phyloP scores from a whole-genome alignment of 2,329 filamentous ascomycete genomes.

The Keithomyces neogunnii region DNA sequence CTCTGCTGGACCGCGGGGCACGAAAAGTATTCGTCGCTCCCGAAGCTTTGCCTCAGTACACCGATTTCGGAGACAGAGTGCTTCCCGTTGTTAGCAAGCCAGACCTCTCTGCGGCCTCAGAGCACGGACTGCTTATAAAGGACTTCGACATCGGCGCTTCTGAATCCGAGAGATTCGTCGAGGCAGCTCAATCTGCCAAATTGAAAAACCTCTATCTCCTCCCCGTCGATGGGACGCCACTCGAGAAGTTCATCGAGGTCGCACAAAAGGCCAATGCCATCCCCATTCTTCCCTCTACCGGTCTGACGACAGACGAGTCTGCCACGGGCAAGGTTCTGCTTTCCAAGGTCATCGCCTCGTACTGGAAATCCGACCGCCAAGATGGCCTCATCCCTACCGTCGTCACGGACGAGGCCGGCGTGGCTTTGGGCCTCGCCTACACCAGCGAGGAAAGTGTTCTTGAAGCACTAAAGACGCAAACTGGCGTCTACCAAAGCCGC shows the following conservation, averaged over 20 bases:
- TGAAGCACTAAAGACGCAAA: slow-evolving; percentile 70
- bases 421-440: slow-evolving; percentile 84
- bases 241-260: slow-evolving; percentile 38
- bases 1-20: slow-evolving; percentile 77
- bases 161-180: slow-evolving; percentile 34
- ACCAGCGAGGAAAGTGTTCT: slow-evolving; percentile 85
- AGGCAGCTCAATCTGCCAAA: slow-evolving; percentile 36
- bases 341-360: slow-evolving; percentile 62
- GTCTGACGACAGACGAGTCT: slow-evolving; percentile 59
- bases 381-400: slow-evolving; percentile 85
- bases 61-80: slow-evolving; percentile 48
- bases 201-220: slow-evolving; percentile 42
- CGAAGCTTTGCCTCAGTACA: slow-evolving; percentile 53
- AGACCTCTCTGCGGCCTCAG: slow-evolving; percentile 35
- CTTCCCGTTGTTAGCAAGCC: slow-evolving; percentile 41
- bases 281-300: slow-evolving; percentile 64
- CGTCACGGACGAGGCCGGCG: slow-evolving; percentile 79
- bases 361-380: slow-evolving; percentile 70
- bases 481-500: slow-evolving; percentile 89
- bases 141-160: slow-evolving; percentile 37
- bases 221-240: slow-evolving; percentile 35
- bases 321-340: slow-evolving; percentile 48
- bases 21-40: slow-evolving; percentile 74
- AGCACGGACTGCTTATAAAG: slow-evolving; percentile 43
- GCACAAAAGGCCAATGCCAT: slow-evolving; percentile 49